A percentile compares a stretch with the other conserved stretches of the same genome.
Conservation (phyloP, 257 asterid genomes). For the Paraleonurus japonicus region DNA sequence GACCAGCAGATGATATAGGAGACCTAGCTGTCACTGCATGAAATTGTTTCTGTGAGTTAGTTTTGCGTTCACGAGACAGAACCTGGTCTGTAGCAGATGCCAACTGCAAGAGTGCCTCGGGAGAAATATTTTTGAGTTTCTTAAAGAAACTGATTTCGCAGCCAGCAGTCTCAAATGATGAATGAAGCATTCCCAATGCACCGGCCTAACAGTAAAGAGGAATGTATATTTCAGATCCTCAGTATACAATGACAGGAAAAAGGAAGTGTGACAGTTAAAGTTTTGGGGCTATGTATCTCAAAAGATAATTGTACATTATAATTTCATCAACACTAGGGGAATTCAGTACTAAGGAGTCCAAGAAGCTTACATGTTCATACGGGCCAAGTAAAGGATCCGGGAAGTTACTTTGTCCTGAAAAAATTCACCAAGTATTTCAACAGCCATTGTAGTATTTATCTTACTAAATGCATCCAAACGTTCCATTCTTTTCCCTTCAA, state of each 20-base stretch:
- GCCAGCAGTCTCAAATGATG: constrained; percentile 70
- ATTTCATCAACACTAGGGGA: constrained; percentile 15
- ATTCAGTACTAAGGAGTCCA: neutral
- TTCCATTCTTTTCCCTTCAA: constrained; percentile 64
- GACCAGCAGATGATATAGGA: constrained; percentile 57
- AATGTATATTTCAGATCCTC: constrained; percentile 31
- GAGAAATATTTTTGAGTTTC: constrained; percentile 74
- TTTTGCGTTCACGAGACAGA: constrained; percentile 70
- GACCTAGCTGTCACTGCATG: constrained; percentile 66
- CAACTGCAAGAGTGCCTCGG: constrained; percentile 77
- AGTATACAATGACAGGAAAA: constrained; percentile 2
- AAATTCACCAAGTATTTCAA: constrained; percentile 84
- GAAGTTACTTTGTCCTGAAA: constrained; percentile 62
- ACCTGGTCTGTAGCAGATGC: constrained; percentile 57
- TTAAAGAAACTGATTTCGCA: constrained; percentile 67
- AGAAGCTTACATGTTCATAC: constrained; percentile 77
- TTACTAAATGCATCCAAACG: constrained; percentile 60
- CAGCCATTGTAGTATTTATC: constrained; percentile 68
- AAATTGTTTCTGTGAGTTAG: constrained; percentile 60
- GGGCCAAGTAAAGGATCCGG: constrained; percentile 76
- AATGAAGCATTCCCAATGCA: constrained; percentile 67
- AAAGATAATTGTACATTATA: neutral
- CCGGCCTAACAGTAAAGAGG: constrained; percentile 51
- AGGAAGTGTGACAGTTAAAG: neutral
- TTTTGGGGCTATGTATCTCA: constrained; percentile 12